Percentiles rank a stretch among this genome's conserved stretches.
Evolutionary conservation across 2,329 filamentous ascomycete species (phyloP).

Genomic region (Mycosphaerelloides madeirae): DNA sequence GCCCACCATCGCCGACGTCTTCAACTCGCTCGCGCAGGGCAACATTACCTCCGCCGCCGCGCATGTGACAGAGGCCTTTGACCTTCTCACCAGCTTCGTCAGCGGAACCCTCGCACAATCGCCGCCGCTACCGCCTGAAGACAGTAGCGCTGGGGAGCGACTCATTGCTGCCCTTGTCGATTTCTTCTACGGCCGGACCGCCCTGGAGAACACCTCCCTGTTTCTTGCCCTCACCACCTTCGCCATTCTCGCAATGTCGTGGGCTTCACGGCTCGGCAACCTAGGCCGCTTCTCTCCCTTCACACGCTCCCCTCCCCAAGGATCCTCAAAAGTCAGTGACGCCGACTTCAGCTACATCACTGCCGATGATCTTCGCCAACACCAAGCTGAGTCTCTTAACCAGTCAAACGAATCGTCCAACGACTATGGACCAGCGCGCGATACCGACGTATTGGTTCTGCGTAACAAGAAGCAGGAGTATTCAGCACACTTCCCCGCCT

Average conservation of each 20-base stretch:
- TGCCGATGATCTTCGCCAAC: constrained; percentile 59
- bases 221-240: constrained; percentile 34
- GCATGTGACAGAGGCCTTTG: constrained; percentile 14
- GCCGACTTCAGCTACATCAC: constrained; percentile 80
- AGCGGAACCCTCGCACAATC: constrained; percentile 3
- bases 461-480: constrained; percentile 64
- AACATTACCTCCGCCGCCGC: constrained; percentile 17
- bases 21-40: constrained; percentile 8
- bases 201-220: constrained; percentile 30
- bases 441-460: constrained; percentile 67
- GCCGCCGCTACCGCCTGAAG: constrained; percentile 5
- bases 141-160: constrained; percentile 11
- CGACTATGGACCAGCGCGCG: constrained; percentile 41
- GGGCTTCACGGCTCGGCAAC: constrained; percentile 44
- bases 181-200: constrained; percentile 23
- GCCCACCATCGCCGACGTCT: constrained; percentile 20
- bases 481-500: constrained; percentile 68
- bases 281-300: constrained; percentile 48
- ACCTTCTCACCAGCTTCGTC: constrained; percentile 5
- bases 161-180: constrained; percentile 14
- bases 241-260: constrained; percentile 40
- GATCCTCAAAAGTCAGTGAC: constrained; percentile 59
- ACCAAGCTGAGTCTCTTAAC: constrained; percentile 29
- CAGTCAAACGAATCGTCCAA: constrained; percentile 43
- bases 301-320: constrained; percentile 38